These are phyloP conservation scores for Excoecaria cochinchinensis DNA, from an alignment of 345 rosid genomes.

Conservation along the genomic window DNA sequence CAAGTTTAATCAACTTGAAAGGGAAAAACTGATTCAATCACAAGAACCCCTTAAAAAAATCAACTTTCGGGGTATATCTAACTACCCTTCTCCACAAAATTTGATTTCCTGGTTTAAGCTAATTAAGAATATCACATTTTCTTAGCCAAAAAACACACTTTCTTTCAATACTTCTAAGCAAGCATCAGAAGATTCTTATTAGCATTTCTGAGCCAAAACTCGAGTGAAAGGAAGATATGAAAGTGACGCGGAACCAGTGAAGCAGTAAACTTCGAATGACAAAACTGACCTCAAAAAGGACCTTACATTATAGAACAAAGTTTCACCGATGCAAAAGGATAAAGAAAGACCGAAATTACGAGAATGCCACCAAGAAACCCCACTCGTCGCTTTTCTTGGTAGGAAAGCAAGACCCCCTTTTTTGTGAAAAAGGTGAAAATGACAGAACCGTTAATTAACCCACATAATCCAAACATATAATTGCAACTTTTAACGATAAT, in stretches of 20 bases:
- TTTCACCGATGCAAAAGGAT: background rate
- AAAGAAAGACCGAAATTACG: slow-evolving; percentile 25
- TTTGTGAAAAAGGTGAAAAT: slow-evolving; percentile 40
- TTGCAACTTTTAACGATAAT: slow-evolving; percentile 27
- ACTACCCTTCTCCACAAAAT: background rate
- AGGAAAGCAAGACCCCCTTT: slow-evolving; percentile 40
- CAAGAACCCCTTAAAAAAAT: background rate
- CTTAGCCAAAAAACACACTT: background rate
- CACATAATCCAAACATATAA: slow-evolving; percentile 34
- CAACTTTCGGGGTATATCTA: background rate
- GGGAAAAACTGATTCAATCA: background rate
- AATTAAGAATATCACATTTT: background rate
- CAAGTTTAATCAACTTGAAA: background rate
- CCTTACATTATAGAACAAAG: slow-evolving; percentile 28
- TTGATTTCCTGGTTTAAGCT: background rate
- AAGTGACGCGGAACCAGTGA: background rate
- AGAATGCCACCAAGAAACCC: slow-evolving; percentile 26
- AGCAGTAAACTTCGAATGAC: slow-evolving; percentile 23
- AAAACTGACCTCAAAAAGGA: slow-evolving; percentile 39
- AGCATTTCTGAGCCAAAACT: background rate
- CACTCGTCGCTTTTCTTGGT: slow-evolving; percentile 24
- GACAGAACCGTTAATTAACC: slow-evolving; percentile 42
- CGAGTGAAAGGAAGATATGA: background rate
- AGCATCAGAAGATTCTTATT: background rate
- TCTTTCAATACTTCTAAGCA: background rate